phyloP scores from a whole-genome alignment of 176 grass and related monocot genomes.

The Eragrostis nindensis region DNA sequence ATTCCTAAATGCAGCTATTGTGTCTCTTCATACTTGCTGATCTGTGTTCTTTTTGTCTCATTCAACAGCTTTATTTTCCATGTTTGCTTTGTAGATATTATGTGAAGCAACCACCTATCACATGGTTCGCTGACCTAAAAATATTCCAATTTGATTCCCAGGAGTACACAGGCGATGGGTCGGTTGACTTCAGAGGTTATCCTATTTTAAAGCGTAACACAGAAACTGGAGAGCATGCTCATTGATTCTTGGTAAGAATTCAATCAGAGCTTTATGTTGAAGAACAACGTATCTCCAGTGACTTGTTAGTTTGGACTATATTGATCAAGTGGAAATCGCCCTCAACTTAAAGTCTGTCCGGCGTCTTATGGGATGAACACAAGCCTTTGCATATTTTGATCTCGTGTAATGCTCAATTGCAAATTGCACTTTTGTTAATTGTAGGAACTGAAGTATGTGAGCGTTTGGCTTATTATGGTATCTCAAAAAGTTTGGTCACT shows the following conservation, averaged over 20 bases:
- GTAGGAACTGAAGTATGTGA: constrained; percentile 81
- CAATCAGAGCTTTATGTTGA: not conserved
- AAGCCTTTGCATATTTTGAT: constrained; percentile 1
- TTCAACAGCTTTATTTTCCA: constrained; percentile 1
- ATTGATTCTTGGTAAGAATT: constrained; percentile 79
- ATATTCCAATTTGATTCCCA: constrained; percentile 30
- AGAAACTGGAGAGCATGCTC: constrained; percentile 95
- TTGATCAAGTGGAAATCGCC: too few species aligned
- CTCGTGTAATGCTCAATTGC: constrained; percentile 20
- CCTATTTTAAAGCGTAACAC: constrained; percentile 74
- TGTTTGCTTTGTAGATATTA: not conserved
- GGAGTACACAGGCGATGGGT: constrained; percentile 80
- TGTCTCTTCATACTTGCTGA: too few species aligned
- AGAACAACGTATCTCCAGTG: not conserved
- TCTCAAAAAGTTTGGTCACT: constrained; percentile 78
- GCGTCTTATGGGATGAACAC: not conserved
- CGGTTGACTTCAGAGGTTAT: constrained; percentile 68
- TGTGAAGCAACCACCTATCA: not conserved
- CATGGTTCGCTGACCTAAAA: constrained; percentile 11
- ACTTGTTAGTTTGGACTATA: too few species aligned
- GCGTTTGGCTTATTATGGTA: constrained; percentile 79
- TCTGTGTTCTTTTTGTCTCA: too few species aligned
- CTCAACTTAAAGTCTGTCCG: not conserved
- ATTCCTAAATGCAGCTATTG: not conserved
- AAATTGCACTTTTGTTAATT: constrained; percentile 32